Conservation (phyloP, 2,329 filamentous ascomycete species). For the Diaporthe australafricana region DNA sequence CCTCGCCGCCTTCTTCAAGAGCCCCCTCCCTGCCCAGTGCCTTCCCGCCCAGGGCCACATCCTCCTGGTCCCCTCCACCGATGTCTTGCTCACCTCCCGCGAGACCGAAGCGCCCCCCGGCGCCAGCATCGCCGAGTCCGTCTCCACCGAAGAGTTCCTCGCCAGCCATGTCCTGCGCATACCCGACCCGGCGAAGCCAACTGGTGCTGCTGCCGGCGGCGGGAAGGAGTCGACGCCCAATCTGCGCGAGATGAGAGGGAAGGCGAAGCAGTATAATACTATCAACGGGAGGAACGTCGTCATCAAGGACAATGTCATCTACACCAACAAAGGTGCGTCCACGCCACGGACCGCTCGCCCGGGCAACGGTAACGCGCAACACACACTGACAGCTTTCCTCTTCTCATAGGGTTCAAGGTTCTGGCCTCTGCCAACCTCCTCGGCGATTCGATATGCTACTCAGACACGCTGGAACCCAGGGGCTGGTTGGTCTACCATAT, state of each 20-base stretch:
- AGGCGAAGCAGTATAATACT: slow-evolving; percentile 94
- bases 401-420: slow-evolving; percentile 81
- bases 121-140: slow-evolving; percentile 80
- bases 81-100: slow-evolving; percentile 87
- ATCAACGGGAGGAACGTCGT: slow-evolving; percentile 93
- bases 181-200: slow-evolving; percentile 63
- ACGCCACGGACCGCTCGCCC: background rate
- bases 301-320: slow-evolving; percentile 91
- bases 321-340: slow-evolving; percentile 89
- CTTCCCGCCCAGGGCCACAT: slow-evolving; percentile 91
- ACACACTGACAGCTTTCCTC: slow-evolving; percentile 32
- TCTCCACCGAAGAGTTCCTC: slow-evolving; percentile 92
- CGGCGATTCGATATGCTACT: slow-evolving; percentile 87
- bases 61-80: slow-evolving; percentile 92
- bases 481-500: slow-evolving; percentile 99
- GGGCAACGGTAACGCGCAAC: background rate
- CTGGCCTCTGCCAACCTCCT: slow-evolving; percentile 90
- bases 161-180: slow-evolving; percentile 96
- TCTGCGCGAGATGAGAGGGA: slow-evolving; percentile 87
- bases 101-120: slow-evolving; percentile 81
- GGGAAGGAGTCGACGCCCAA: slow-evolving; percentile 70
- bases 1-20: slow-evolving; percentile 98
- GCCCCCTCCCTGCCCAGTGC: slow-evolving; percentile 91
- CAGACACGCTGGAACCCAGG: slow-evolving; percentile 87
- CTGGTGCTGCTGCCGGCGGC: slow-evolving; percentile 54